Conservation (phyloP, 2,329 filamentous ascomycete genomes). For the Apiospora rasikravindrae region DNA sequence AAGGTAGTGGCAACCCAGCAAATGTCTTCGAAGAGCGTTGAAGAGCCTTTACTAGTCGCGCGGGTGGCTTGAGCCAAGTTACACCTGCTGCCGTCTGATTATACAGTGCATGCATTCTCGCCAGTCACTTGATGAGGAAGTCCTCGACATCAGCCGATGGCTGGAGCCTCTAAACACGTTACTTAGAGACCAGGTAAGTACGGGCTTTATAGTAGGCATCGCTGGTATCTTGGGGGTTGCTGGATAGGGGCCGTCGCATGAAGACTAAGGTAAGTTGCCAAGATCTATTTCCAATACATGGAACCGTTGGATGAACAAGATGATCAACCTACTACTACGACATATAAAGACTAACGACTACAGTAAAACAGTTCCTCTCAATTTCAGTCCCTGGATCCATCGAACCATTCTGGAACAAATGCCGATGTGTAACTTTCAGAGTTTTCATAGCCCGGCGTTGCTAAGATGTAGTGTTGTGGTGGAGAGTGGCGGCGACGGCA, state of each 20-base stretch:
- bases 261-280: not conserved
- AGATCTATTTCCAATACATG: not conserved
- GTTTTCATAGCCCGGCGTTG: not conserved
- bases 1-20: not conserved
- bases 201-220: not conserved
- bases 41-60: not conserved
- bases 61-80: not conserved
- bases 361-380: not conserved
- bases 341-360: not conserved
- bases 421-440: not conserved
- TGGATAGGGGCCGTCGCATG: not conserved
- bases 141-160: not conserved
- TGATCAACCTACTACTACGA: not conserved
- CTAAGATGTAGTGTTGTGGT: not conserved
- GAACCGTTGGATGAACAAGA: no score
- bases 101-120: not conserved
- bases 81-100: conserved; percentile 3
- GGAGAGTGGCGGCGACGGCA: not conserved
- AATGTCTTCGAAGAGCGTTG: not conserved
- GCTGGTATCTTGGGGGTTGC: not conserved
- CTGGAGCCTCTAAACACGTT: not conserved
- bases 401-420: not conserved
- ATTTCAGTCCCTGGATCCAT: not conserved
- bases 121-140: not conserved
- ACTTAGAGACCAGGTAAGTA: not conserved